Base-by-base conservation (phyloP, 2,329 filamentous ascomycete genomes). In the Coniochaeta ligniaria region DNA sequence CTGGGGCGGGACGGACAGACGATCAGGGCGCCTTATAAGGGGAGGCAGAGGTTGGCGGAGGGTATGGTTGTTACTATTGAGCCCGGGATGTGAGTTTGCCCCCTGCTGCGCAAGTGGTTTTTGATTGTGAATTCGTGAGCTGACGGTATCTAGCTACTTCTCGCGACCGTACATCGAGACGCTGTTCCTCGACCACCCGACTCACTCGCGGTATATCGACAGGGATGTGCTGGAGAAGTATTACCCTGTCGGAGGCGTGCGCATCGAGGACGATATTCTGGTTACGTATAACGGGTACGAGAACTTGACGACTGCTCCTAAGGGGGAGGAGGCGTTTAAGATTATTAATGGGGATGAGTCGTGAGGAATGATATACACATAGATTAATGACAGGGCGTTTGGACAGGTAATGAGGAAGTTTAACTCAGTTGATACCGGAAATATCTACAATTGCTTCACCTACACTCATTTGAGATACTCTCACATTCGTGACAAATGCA, bases 221-320 rank as follows among this genome's bases (percentile, higher is more conserved):
- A 76, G 77, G 65, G 77, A 80, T 6, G 81, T 88, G 6, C 74
- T 95, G 57, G 84, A 87, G 62, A 78, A 76, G 63, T 94, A 89
- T 72, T 94, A 90, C 78, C 77, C 76, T 28, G 88, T 98, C 1
- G 95, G 94, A 17, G 95, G 95, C 36, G 92, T 96, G 28, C 84
- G 95, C 55, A 96, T 98, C 63, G 95, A 99, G 76, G 92, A 98
- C 70, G 91, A 94, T 72, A 83, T 98, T 43, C 79, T 95, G 24
- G 86, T 98, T 56, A 95, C 89, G 1, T 80, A 88, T 63, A 78
- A 83, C 26, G 92, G 93, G 0, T 86, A 86, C 68, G 92, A 97
- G 74, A 96, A 96, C 70, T 70, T 98, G 71, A 96, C 92, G 1
- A 82, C 83, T 1, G 89, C 89, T 33, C 90, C 91, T 0, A 96